These are phyloP conservation scores for Pleurotus tuoliensis DNA, from an alignment of 768 basidiomycete genomes.

Conservation along the genomic window DNA sequence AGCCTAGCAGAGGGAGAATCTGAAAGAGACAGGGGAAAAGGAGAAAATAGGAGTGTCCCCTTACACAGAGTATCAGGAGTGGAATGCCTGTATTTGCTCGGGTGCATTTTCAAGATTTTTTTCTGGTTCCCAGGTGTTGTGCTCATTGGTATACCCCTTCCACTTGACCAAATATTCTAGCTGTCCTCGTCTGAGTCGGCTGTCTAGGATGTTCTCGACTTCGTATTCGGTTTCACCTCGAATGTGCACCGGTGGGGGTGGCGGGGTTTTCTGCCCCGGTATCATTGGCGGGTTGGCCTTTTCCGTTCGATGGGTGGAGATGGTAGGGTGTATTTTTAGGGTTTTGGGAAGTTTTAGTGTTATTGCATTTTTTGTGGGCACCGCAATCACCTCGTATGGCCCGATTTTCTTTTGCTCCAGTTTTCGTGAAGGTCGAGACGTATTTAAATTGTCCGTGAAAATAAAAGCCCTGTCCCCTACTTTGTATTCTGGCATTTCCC, in stretches of 20 bases:
- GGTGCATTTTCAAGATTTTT: not conserved
- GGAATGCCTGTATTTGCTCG: not conserved
- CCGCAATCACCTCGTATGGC: conserved; percentile 6
- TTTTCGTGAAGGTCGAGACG: conserved; percentile 2
- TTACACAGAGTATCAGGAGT: not conserved
- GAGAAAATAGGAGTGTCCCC: too few relatives aligned
- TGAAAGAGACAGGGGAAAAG: too few relatives aligned
- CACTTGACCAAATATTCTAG: too few relatives aligned
- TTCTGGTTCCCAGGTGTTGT: not conserved
- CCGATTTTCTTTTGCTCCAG: conserved; percentile 4
- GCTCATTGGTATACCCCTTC: too few relatives aligned
- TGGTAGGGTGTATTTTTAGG: conserved; percentile 15
- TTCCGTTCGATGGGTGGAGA: not conserved
- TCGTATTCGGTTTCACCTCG: not conserved
- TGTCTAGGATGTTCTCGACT: not conserved
- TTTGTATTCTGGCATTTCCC: conserved; percentile 6
- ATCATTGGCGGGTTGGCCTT: too few relatives aligned
- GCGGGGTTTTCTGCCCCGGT: too few relatives aligned
- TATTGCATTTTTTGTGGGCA: conserved; percentile 8
- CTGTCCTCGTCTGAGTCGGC: not conserved
- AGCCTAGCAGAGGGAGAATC: too few relatives aligned
- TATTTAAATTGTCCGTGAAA: conserved; percentile 1
- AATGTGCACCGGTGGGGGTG: not conserved
- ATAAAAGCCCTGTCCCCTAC: conserved; percentile 15
- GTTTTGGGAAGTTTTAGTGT: conserved; percentile 12